Percentiles rank a stretch among this genome's conserved stretches.
Evolutionary conservation across 495 filamentous ascomycete genomes (phyloP).

Genomic region (Penicillium dipodomyicola): DNA sequence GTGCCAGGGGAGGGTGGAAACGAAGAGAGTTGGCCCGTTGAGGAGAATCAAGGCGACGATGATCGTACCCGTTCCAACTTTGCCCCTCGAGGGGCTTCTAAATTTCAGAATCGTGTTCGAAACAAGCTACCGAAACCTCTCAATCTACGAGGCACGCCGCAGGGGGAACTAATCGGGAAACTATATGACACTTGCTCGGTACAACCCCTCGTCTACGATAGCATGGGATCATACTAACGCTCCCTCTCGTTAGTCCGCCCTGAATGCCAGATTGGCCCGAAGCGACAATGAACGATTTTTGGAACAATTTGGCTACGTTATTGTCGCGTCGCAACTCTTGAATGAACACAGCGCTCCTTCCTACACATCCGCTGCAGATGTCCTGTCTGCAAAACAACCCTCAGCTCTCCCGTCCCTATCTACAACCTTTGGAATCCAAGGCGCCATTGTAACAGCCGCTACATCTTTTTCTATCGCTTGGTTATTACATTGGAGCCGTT

Average conservation of each 20-base stretch:
- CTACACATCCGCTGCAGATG: constrained; percentile 45
- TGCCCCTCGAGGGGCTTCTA: constrained; percentile 71
- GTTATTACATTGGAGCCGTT: constrained; percentile 64
- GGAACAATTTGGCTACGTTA: constrained; percentile 93
- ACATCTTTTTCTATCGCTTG: constrained; percentile 70
- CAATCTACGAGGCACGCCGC: constrained; percentile 53
- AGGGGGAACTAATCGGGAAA: constrained; percentile 45
- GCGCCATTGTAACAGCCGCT: constrained; percentile 50
- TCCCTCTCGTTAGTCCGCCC: constrained; percentile 35
- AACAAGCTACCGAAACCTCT: constrained; percentile 62
- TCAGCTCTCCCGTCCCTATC: constrained; percentile 42
- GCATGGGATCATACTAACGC: constrained; percentile 10
- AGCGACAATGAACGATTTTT: constrained; percentile 85
- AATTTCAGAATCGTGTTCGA: constrained; percentile 63
- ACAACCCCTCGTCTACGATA: constrained; percentile 26
- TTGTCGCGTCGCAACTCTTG: constrained; percentile 90
- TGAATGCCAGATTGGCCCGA: constrained; percentile 73
- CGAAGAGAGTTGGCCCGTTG: constrained; percentile 44
- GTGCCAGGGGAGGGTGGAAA: constrained; percentile 48
- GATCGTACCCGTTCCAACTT: constrained; percentile 53
- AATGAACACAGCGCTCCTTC: constrained; percentile 59
- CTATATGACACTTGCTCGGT: constrained; percentile 61
- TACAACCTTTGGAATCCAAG: constrained; percentile 46
- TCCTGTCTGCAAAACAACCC: constrained; percentile 34
- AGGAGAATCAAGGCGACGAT: constrained; percentile 41